A percentile compares a stretch with the other conserved stretches of the same genome.
Evolutionary conservation across 768 basidiomycete genomes (phyloP).

Genomic region (Russula brevipes): DNA sequence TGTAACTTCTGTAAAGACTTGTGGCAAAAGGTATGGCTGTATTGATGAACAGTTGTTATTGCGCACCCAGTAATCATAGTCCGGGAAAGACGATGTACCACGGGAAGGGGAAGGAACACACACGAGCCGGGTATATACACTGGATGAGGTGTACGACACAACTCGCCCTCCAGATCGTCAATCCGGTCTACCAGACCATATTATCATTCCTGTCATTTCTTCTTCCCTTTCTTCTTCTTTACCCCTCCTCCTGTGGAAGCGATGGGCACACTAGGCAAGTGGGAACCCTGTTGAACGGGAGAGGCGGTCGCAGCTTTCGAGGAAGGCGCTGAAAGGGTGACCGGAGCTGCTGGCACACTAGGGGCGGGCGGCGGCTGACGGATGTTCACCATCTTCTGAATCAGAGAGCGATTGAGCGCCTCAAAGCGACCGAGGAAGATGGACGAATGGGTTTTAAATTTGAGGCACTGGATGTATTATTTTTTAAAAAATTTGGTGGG

Average conservation of each 20-base stretch:
- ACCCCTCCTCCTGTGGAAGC: slow-evolving; percentile 50
- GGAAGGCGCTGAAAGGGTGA: background rate
- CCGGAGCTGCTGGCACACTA: slow-evolving; percentile 14
- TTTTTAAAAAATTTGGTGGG: background rate
- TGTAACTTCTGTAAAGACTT: slow-evolving; percentile 23
- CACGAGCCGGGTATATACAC: background rate
- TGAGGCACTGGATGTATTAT: slow-evolving; percentile 63
- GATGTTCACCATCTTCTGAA: slow-evolving; percentile 80
- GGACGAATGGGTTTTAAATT: slow-evolving; percentile 93
- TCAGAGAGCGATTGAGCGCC: slow-evolving; percentile 77
- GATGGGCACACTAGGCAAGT: slow-evolving; percentile 17
- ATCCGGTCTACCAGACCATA: background rate
- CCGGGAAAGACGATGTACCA: background rate
- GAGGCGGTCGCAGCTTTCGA: slow-evolving; percentile 9
- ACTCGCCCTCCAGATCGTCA: background rate
- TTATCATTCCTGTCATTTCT: slow-evolving; percentile 53
- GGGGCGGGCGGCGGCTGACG: slow-evolving; percentile 20
- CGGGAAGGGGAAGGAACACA: background rate
- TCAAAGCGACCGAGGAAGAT: slow-evolving; percentile 97
- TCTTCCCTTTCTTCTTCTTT: slow-evolving; percentile 82
- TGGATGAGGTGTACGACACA: background rate
- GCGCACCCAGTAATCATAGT: background rate
- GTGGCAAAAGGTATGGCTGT: background rate
- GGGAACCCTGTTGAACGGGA: slow-evolving; percentile 6
- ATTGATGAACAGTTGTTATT: background rate